phyloP scores from a whole-genome alignment of 495 filamentous ascomycete genomes.

The Aeminium ludgeri region DNA sequence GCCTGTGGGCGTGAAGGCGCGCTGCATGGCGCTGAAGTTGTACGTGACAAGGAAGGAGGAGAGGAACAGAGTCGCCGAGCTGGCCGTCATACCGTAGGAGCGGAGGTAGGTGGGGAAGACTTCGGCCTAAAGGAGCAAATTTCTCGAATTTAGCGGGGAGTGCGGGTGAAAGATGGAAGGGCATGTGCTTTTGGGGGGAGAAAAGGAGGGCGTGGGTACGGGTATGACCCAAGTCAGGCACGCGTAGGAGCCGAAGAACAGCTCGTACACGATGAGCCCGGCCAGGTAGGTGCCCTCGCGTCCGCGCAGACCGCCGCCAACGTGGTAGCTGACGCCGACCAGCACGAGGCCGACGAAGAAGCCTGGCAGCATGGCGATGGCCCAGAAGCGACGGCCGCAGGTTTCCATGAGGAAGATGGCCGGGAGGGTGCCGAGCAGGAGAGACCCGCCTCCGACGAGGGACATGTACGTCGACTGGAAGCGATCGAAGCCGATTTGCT shows the following conservation, averaged over 20 bases:
- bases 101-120: conserved; percentile 46
- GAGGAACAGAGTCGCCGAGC: conserved; percentile 39
- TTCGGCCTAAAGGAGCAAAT: too few relatives aligned
- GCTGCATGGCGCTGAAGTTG: conserved; percentile 43
- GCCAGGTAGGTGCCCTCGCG: conserved; percentile 38
- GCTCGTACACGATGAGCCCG: conserved; percentile 42
- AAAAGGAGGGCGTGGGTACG: too few relatives aligned
- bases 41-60: conserved; percentile 48
- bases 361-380: conserved; percentile 41
- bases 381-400: conserved; percentile 46
- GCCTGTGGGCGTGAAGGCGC: conserved; percentile 38
- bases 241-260: conserved; percentile 47
- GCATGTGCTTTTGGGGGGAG: not conserved
- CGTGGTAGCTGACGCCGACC: conserved; percentile 37
- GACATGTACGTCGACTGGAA: conserved; percentile 42
- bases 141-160: too few relatives aligned
- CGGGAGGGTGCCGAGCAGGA: conserved; percentile 40
- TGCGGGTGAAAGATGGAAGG: conserved; percentile 30
- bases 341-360: conserved; percentile 44
- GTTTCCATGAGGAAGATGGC: conserved; percentile 44
- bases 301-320: conserved; percentile 23
- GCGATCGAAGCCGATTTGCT: conserved; percentile 37
- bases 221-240: conserved; percentile 40
- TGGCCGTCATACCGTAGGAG: conserved; percentile 42
- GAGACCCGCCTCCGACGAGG: conserved; percentile 41